These are phyloP conservation scores for Hypericum androsaemum DNA, from an alignment of 345 rosid genomes.

Conservation along the genomic window DNA sequence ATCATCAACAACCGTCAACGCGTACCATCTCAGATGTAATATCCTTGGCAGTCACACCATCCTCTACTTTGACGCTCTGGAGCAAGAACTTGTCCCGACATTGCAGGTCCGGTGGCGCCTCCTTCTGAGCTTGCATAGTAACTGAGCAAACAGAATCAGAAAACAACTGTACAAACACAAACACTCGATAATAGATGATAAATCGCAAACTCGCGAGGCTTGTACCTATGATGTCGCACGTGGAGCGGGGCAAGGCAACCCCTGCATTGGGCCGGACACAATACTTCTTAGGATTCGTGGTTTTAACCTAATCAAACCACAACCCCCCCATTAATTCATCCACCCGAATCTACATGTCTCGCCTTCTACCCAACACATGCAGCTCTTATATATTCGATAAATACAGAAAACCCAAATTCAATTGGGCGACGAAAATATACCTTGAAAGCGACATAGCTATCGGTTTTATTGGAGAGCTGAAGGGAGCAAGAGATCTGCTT, in stretches of 20 bases:
- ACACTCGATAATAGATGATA: neutral
- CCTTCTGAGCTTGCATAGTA: slow-evolving; percentile 87
- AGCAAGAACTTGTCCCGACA: slow-evolving; percentile 88
- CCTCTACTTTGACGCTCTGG: slow-evolving; percentile 54
- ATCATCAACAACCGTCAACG: neutral
- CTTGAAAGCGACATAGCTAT: slow-evolving; percentile 62
- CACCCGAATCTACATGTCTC: no score
- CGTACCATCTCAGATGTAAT: slow-evolving; percentile 58
- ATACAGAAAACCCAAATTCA: no score
- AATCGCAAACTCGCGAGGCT: neutral
- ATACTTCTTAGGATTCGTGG: slow-evolving; percentile 77
- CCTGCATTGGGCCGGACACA: slow-evolving; percentile 83
- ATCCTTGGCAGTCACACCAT: slow-evolving; percentile 48
- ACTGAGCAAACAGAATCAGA: slow-evolving; percentile 24
- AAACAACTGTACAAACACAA: neutral
- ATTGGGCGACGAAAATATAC: slow-evolving; percentile 16
- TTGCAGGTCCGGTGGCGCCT: slow-evolving; percentile 72
- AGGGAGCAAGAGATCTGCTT: slow-evolving; percentile 73
- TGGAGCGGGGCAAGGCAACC: slow-evolving; percentile 45
- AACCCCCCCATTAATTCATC: neutral
- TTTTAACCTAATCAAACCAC: slow-evolving; percentile 49
- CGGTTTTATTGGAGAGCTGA: slow-evolving; percentile 65
- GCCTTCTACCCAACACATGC: no score
- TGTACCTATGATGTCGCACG: slow-evolving; percentile 64
- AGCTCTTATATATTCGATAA: no score